phyloP scores from a whole-genome alignment of 2,329 filamentous ascomycete genomes.

The Ophiostoma sp. region DNA sequence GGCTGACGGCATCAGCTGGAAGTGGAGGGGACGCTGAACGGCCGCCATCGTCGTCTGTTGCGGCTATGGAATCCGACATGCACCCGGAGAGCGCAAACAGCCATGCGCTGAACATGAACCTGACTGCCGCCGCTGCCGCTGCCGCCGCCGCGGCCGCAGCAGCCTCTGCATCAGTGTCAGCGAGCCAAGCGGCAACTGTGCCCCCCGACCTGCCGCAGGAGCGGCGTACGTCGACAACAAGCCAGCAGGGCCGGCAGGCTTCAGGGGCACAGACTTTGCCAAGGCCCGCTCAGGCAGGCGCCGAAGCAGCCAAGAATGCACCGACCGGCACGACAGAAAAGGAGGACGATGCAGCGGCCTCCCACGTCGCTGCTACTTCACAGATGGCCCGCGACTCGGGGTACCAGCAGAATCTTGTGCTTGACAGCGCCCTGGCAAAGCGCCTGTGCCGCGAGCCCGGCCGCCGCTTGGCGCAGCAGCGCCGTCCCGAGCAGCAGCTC shows the following conservation, averaged over 20 bases:
- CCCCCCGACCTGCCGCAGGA: neutral
- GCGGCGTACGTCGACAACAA: neutral
- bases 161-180: slow-evolving; percentile 13
- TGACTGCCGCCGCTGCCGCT: slow-evolving; percentile 16
- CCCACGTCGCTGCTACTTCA: slow-evolving; percentile 36
- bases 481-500: slow-evolving; percentile 48
- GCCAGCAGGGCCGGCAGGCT: no score
- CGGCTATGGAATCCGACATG: no score
- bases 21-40: neutral
- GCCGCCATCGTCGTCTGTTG: slow-evolving; percentile 9
- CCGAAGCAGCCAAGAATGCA: neutral
- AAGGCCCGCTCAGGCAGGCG: no score
- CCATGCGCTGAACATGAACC: slow-evolving; percentile 19
- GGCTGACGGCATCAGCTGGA: neutral
- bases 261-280: neutral
- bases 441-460: slow-evolving; percentile 47
- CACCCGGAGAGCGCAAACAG: slow-evolving; percentile 15
- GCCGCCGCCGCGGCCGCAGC: slow-evolving; percentile 22
- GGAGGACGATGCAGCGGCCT: neutral
- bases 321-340: neutral
- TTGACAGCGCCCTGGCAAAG: slow-evolving; percentile 52
- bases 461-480: slow-evolving; percentile 47
- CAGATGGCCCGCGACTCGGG: slow-evolving; percentile 44
- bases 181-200: neutral
- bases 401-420: slow-evolving; percentile 40